A percentile compares a stretch with the other conserved stretches of the same genome.
phyloP scores from a whole-genome alignment of 352 stramenopile species.

The Aphanomyces cochlioides region DNA sequence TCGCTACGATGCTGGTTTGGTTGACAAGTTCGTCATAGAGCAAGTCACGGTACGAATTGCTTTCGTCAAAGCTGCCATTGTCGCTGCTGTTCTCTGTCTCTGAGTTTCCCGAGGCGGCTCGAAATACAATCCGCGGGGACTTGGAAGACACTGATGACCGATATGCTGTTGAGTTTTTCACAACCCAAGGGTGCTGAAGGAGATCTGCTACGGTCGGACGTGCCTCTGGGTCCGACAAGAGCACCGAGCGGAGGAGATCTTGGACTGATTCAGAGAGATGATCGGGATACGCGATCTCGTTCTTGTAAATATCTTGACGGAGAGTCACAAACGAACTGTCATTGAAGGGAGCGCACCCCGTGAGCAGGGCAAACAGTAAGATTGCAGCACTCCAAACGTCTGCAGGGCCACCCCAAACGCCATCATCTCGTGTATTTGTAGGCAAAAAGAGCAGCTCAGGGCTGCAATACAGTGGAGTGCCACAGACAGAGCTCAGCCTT shows the following conservation, averaged over 20 bases:
- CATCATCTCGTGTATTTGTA: conserved; percentile 37
- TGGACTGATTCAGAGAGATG: conserved; percentile 62
- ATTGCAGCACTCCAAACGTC: conserved; percentile 79
- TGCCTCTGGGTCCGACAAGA: conserved; percentile 56
- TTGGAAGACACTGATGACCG: background rate
- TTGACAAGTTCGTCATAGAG: conserved; percentile 10
- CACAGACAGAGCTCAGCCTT: conserved; percentile 62
- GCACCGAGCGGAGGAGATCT: conserved; percentile 60
- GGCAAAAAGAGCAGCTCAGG: conserved; percentile 73
- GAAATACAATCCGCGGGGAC: background rate
- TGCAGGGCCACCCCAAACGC: conserved; percentile 56
- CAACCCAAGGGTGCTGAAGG: conserved; percentile 58
- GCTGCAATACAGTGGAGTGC: conserved; percentile 78
- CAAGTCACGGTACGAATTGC: conserved; percentile 19
- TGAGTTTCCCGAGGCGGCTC: background rate
- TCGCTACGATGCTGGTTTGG: background rate
- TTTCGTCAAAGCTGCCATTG: conserved; percentile 45
- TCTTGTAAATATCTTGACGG: conserved; percentile 62
- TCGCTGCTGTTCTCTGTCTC: conserved; percentile 14
- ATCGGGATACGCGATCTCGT: conserved; percentile 58
- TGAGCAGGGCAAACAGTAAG: conserved; percentile 78
- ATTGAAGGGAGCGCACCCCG: conserved; percentile 74
- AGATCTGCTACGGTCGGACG: conserved; percentile 60
- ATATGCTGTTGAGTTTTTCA: conserved; percentile 8
- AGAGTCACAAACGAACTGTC: conserved; percentile 66